Evolutionary conservation across 1,139 yeast genomes (phyloP).

Genomic region (Candida sanyaensis): DNA sequence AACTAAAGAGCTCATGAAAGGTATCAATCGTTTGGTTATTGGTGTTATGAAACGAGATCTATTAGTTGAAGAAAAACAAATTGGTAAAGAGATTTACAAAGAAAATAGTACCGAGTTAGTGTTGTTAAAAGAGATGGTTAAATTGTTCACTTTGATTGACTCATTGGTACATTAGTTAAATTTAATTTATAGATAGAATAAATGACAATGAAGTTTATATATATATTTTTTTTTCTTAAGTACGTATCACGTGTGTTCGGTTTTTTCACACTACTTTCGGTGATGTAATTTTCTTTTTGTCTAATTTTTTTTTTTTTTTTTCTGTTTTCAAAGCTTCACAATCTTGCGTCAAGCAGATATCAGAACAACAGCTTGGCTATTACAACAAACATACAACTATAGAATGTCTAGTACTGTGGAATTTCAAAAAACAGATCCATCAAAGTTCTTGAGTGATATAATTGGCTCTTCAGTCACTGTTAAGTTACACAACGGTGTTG

Average conservation of each 20-base stretch:
- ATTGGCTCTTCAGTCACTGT: constrained; percentile 82
- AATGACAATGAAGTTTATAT: neutral
- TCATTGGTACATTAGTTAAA: constrained; percentile 41
- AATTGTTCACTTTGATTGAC: constrained; percentile 57
- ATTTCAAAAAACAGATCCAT: constrained; percentile 52
- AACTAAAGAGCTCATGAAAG: constrained; percentile 53
- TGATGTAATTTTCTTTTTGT: constrained; percentile 1
- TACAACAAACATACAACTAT: neutral
- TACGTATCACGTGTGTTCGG: neutral
- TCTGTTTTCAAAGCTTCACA: neutral
- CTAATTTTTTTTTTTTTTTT: neutral
- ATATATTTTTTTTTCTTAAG: neutral
- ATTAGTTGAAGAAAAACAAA: constrained; percentile 30
- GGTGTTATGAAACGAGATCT: constrained; percentile 75
- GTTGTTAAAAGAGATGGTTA: constrained; percentile 53
- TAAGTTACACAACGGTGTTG: constrained; percentile 83
- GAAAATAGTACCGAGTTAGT: constrained; percentile 22
- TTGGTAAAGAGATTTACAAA: constrained; percentile 18
- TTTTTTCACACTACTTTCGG: neutral
- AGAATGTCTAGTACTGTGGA: constrained; percentile 10
- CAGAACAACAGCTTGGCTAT: too few relatives aligned
- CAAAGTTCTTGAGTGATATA: constrained; percentile 78
- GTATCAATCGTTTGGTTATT: constrained; percentile 57
- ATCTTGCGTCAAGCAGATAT: too few relatives aligned
- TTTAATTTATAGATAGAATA: neutral